Conservation (phyloP, 202 grass and related monocot genomes). For the Dendrocalamus latiflorus region DNA sequence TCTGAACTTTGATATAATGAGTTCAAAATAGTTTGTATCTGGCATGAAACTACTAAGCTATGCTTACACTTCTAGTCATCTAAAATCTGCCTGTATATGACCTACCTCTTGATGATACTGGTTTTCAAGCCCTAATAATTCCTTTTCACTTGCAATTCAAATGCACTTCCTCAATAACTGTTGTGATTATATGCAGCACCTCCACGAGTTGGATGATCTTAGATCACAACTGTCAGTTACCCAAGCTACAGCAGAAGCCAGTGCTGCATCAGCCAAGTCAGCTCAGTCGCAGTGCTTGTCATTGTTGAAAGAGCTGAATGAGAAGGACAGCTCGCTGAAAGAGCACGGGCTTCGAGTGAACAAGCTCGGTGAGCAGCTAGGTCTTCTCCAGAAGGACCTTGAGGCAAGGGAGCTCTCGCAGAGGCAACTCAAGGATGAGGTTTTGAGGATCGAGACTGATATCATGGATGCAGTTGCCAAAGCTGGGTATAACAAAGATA, state of each 20-base stretch:
- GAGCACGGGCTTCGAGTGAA: slow-evolving; percentile 72
- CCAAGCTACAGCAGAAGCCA: slow-evolving; percentile 68
- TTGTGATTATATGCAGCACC: slow-evolving; percentile 43
- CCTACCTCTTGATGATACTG: neutral
- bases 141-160: neutral
- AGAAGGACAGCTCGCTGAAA: slow-evolving; percentile 58
- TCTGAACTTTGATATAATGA: neutral
- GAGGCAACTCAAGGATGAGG: slow-evolving; percentile 67
- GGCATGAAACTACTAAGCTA: neutral
- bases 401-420: slow-evolving; percentile 64
- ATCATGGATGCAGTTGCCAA: slow-evolving; percentile 65
- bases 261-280: slow-evolving; percentile 61
- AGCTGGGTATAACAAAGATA: slow-evolving; percentile 46
- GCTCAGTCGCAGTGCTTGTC: slow-evolving; percentile 57
- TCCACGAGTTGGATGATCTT: slow-evolving; percentile 57
- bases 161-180: neutral
- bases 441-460: slow-evolving; percentile 57
- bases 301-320: slow-evolving; percentile 70
- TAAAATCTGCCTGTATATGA: neutral
- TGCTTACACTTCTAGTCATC: neutral
- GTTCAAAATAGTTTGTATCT: neutral
- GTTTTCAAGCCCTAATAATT: neutral
- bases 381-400: slow-evolving; percentile 67
- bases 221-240: slow-evolving; percentile 57
- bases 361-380: slow-evolving; percentile 64